phyloP scores from a whole-genome alignment of 371 early-diverging fungal species.

The Mortierella sp. region DNA sequence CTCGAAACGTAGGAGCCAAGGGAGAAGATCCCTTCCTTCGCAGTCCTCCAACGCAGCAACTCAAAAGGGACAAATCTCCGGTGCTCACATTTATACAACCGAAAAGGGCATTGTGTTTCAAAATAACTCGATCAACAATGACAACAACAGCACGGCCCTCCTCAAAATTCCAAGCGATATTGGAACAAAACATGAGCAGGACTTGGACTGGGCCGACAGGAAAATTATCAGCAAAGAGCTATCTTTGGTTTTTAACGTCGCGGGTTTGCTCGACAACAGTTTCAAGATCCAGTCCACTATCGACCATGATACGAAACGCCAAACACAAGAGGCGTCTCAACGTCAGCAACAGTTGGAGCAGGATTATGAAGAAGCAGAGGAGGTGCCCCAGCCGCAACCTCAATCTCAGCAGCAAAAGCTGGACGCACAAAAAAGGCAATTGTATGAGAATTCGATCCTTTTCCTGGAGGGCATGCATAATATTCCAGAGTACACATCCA shows the following conservation, averaged over 20 bases:
- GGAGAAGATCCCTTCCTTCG: not conserved
- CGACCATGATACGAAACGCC: not conserved
- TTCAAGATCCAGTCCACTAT: slow-evolving; percentile 9
- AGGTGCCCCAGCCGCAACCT: not conserved
- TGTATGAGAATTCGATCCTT: slow-evolving; percentile 7
- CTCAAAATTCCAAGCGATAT: not conserved
- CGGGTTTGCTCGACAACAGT: not conserved
- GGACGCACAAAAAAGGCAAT: not conserved
- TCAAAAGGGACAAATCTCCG: not conserved
- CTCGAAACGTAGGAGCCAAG: not conserved
- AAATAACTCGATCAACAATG: not conserved
- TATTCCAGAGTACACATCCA: not conserved
- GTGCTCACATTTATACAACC: not conserved
- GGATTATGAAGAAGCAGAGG: not conserved
- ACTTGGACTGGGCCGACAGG: not conserved
- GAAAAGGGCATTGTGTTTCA: not conserved
- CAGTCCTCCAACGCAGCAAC: not conserved
- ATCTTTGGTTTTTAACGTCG: slow-evolving; percentile 1
- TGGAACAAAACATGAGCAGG: not conserved
- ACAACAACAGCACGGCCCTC: not conserved
- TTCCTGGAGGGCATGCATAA: not conserved
- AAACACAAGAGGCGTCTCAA: not conserved
- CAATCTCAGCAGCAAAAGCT: not conserved
- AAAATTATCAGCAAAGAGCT: not conserved
- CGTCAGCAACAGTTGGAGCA: not conserved